Evolutionary conservation across 768 basidiomycete genomes (phyloP), one percentile per base, ranked within the genome.

Genomic region (Paxillus rubicundulus): DNA sequence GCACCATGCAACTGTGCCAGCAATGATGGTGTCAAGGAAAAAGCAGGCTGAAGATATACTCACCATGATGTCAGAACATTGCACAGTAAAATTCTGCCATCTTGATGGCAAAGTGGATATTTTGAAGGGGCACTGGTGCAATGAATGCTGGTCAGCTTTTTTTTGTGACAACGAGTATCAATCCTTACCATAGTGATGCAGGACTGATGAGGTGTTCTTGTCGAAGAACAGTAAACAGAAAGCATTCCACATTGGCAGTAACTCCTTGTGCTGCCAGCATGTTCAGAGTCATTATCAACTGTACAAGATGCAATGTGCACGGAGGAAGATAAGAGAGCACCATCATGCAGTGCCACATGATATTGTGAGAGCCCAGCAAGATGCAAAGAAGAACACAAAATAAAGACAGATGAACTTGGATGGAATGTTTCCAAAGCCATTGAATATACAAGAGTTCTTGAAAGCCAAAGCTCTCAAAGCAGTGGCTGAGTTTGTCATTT

Each of bases 401-500:
- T 20, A 20, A 4, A 6, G 12, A 17, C 49, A 50, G 40, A 16
- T 27, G 41, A 10, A 6, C 6, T 17, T 50, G n/a, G 21, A 5
- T 4, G 38, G 38, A 18, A 42, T 50, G 21, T 30, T 50, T 27
- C 17, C 13, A 20, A 43, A 40, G 18, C 9, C 16, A 5, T 7
- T 14, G 18, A 40, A 43, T 2, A 18, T 24, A 36, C 10, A 42
- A 16, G 47, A 49, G 36, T 61, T 60, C 41, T 45, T 59, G 9
- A 44, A 43, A 14, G 53, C 55, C n/a, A 41, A 34, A 16, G 27
- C 58, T 0, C 30, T 62, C 14, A 24, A 46, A 32, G 32, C 50
- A 20, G 36, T 62, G 12, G 36, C 61, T 14, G 38, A 53, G 27
- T 58, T 50, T 37, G 46, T 62, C 12, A 45, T 55, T 17, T 54